Percentiles rank a stretch among this genome's conserved stretches.
phyloP scores from a whole-genome alignment of 2,329 filamentous ascomycete species.

The Ramichloridium luteum region DNA sequence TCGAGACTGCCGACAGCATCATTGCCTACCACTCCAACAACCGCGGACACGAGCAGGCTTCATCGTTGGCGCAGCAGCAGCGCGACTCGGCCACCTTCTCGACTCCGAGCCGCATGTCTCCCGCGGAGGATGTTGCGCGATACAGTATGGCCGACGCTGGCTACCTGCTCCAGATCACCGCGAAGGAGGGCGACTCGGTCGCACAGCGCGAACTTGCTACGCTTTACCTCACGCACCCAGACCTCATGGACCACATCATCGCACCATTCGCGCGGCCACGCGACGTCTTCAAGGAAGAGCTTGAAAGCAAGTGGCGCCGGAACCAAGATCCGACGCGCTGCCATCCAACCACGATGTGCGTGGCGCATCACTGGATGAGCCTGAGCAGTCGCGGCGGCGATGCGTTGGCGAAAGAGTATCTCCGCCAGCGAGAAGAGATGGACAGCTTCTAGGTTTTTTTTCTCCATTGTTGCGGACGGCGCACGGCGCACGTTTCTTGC shows the following conservation, averaged over 20 bases:
- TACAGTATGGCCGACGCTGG: constrained; percentile 71
- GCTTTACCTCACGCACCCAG: constrained; percentile 84
- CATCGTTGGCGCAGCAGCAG: constrained; percentile 23
- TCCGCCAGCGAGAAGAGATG: constrained; percentile 58
- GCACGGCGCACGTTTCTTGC: too few species aligned
- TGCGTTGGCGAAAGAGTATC: constrained; percentile 66
- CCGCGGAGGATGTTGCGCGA: constrained; percentile 37
- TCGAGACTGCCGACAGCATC: constrained; percentile 60
- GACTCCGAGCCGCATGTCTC: constrained; percentile 14
- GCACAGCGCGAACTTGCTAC: constrained; percentile 88
- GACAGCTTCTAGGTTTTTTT: constrained; percentile 36
- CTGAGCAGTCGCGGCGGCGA: constrained; percentile 77
- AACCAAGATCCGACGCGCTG: constrained; percentile 52
- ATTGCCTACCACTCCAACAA: constrained; percentile 57
- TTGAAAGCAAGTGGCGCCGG: constrained; percentile 54
- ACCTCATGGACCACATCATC: constrained; percentile 66
- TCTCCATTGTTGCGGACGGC: too few species aligned
- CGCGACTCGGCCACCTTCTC: constrained; percentile 22
- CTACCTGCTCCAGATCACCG: constrained; percentile 82
- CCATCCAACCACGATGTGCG: constrained; percentile 80
- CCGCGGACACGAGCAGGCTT: constrained; percentile 31
- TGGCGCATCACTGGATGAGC: constrained; percentile 97
- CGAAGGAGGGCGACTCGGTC: constrained; percentile 77
- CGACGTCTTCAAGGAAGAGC: constrained; percentile 81
- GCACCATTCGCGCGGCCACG: constrained; percentile 71